phyloP scores from a whole-genome alignment of 768 basidiomycete genomes.

The Tylopilus cervinicoccineus region DNA sequence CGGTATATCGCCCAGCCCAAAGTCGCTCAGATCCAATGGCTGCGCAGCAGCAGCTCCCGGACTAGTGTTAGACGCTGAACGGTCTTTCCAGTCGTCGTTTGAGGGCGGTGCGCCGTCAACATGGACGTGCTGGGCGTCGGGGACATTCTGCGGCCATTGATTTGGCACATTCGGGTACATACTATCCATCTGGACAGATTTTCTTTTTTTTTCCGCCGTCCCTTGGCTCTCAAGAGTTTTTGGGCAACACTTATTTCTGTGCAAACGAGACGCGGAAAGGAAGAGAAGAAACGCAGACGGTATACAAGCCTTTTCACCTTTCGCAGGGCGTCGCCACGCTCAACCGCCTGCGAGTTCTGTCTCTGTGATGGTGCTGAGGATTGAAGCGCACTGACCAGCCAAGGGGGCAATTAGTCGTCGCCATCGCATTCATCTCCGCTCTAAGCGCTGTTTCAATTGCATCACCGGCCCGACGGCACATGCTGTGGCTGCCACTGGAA shows the following conservation, averaged over 20 bases:
- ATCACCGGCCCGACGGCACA: conserved; percentile 27
- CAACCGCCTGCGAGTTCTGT: conserved; percentile 38
- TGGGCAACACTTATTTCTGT: conserved; percentile 43
- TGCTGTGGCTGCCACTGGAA: conserved; percentile 9
- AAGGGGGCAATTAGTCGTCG: conserved; percentile 21
- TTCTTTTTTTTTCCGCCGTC: conserved; percentile 38
- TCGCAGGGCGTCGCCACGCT: conserved; percentile 34
- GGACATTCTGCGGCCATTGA: conserved; percentile 39
- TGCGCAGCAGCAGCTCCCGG: conserved; percentile 31
- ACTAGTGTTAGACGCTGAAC: conserved; percentile 20
- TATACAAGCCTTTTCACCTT: conserved; percentile 39
- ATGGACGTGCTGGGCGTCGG: conserved; percentile 31
- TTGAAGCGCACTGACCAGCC: conserved; percentile 33
- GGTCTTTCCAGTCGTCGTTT: conserved; percentile 41
- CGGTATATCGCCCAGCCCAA: conserved; percentile 39
- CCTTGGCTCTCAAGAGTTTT: conserved; percentile 40
- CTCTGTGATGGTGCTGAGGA: conserved; percentile 38
- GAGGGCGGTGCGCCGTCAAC: conserved; percentile 27
- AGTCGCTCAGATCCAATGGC: conserved; percentile 41
- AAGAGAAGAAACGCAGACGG: conserved; percentile 35
- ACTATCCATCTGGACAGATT: conserved; percentile 40
- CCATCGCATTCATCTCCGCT: conserved; percentile 27
- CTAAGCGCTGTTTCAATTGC: conserved; percentile 19
- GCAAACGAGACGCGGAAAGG: conserved; percentile 36
- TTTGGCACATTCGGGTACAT: conserved; percentile 45